Base-by-base conservation (phyloP, 2,329 filamentous ascomycete genomes). In the Pseudonectria foliicola region DNA sequence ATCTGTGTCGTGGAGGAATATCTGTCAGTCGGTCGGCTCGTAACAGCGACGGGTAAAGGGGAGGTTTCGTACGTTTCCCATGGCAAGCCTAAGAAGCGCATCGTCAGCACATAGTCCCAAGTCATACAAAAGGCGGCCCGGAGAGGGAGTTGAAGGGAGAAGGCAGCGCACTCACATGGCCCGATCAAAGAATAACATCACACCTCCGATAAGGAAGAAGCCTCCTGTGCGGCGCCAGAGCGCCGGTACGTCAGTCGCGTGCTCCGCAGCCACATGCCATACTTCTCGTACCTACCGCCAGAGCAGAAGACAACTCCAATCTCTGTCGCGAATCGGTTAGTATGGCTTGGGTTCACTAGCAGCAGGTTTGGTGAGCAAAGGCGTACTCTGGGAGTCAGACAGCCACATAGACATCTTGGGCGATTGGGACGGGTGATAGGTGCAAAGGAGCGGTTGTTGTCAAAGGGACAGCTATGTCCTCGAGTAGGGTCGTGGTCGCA, bases 231-330 rank as follows among this genome's bases (percentile, higher is more conserved):
- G 18, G 28, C 12, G 25, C 18, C 27, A 37, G 31, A 31, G 21
- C 4, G 25, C 25, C 26, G 35, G 55, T 35, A 55, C 32, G 29
- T 31, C 30, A 27, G 35, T 27, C 27, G 31, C 16, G 45, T 53
- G 43, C 49, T 46, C 45, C 49, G 30, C 37, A 41, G 38, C 35
- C 40, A 21, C 27, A 15, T 33, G 21, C 35, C 35, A 25, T 24
- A 48, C 44, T 48, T 21, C 18, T 21, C 49, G 51, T 62, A 82
- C 85, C 51, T 82, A 95, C 89, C 90, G 56, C 88, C 90, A 57
- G 87, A 92, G 75, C 92, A 96, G 71, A 98, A 98, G 60, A 89
- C 86, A 44, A 95, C 89, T 52, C 92, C 92, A 55, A 96, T 84
- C 66, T 98, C 92, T 96, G 55, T 51, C 31, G n/a, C 38, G 25